phyloP scores from a whole-genome alignment of 257 asterid species.

The Solanum pimpinellifolium region DNA sequence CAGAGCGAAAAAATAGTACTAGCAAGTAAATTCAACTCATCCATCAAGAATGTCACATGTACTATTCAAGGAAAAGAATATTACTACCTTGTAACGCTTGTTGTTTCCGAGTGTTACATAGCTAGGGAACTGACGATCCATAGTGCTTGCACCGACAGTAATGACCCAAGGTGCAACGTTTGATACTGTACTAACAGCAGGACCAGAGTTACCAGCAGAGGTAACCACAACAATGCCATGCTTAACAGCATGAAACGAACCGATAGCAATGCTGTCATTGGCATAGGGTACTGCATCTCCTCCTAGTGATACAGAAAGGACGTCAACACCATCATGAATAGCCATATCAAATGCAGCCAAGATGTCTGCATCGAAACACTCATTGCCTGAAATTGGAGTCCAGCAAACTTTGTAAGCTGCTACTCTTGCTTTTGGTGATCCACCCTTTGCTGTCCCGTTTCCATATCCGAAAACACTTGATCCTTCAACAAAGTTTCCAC shows the following conservation, averaged over 20 bases:
- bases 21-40: neutral
- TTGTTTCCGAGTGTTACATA: slow-evolving; percentile 47
- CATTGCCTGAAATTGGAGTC: slow-evolving; percentile 55
- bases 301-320: slow-evolving; percentile 85
- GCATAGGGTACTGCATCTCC: slow-evolving; percentile 49
- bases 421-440: slow-evolving; percentile 84
- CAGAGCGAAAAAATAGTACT: neutral
- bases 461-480: slow-evolving; percentile 72
- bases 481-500: slow-evolving; percentile 55
- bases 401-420: slow-evolving; percentile 97
- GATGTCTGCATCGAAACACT: slow-evolving; percentile 83
- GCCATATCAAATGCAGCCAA: slow-evolving; percentile 81
- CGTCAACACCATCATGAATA: slow-evolving; percentile 85
- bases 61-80: neutral
- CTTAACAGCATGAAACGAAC: slow-evolving; percentile 79
- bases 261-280: slow-evolving; percentile 77
- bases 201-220: slow-evolving; percentile 96
- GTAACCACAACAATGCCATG: slow-evolving; percentile 66
- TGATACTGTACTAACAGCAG: slow-evolving; percentile 43
- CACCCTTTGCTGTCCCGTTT: slow-evolving; percentile 91
- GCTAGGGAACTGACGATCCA: slow-evolving; percentile 68
- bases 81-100: slow-evolving; percentile 38
- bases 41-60: neutral
- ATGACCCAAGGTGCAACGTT: slow-evolving; percentile 83
- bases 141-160: slow-evolving; percentile 86